Base-by-base conservation (phyloP, 2,329 filamentous ascomycete species). In the Fusarium annulatum region DNA sequence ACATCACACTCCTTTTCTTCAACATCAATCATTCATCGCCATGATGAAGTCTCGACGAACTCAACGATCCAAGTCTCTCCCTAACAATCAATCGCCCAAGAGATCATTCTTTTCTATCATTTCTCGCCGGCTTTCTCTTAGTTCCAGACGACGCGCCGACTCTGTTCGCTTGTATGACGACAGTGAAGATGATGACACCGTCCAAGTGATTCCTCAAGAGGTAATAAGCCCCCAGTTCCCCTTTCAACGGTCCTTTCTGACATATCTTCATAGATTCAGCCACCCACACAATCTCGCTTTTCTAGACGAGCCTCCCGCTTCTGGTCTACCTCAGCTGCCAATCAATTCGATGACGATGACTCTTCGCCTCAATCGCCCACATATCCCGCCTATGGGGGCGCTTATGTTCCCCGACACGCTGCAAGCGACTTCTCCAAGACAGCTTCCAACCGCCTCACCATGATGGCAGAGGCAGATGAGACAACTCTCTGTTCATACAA, bases 401-500 rank as follows among this genome's bases (percentile, higher is more conserved):
- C 73, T 46, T 81, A 81, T 69, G 73, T 79, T 28, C 79, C 79
- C 4, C 78, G 74, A 28, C 79, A 81, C 59, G 79, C 79, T 6
- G 79, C 79, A 10, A 64, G 76, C 34, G 79, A 79, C 72, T 81
- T 81, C 52, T 70, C 72, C 41, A 76, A 75, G 61, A 76, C 70
- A n/a, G 65, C 74, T 9, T 64, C 61, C 41, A 55, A 71, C 67
- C 66, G 71, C 34, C 59, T 72, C 55, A 61, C 69, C 48, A 64
- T 71, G n/a, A 72, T 74, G 63, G 58, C 48, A 36, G 60, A 77
- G 55, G 70, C 64, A 42, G 70, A 76, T 42, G 77, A 76, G 39
- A 67, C 70, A 10, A 75, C 76, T 4, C 74, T 78, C 9, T 78
- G 76, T 42, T 78, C 76, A 26, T 67, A 63, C 62, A 75, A 70